phyloP scores from a whole-genome alignment of 2,329 filamentous ascomycete species.

The Pyrenophora graminea region DNA sequence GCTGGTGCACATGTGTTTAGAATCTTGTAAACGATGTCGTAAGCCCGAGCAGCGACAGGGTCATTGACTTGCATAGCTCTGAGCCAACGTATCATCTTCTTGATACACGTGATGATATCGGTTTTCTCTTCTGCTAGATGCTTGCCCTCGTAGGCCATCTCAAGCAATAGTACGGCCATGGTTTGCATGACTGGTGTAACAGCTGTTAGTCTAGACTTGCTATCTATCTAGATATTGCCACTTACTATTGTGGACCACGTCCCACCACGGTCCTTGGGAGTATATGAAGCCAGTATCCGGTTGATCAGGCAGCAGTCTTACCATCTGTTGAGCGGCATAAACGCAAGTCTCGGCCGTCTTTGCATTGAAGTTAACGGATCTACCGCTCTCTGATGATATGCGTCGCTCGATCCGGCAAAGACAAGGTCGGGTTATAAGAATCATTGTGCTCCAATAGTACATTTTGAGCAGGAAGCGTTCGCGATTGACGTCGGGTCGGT shows the following conservation, averaged over 20 bases:
- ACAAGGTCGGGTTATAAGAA: conserved; percentile 47
- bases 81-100: conserved; percentile 44
- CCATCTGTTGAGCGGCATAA: conserved; percentile 38
- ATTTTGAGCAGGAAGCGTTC: conserved; percentile 28
- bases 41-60: conserved; percentile 39
- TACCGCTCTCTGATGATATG: conserved; percentile 32
- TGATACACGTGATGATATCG: conserved; percentile 34
- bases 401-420: conserved; percentile 44
- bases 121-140: conserved; percentile 33
- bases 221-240: neutral
- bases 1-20: conserved; percentile 18
- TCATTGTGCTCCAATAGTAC: conserved; percentile 41
- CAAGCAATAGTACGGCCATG: conserved; percentile 43
- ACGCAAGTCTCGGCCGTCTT: conserved; percentile 41
- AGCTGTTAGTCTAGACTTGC: neutral
- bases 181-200: conserved; percentile 43
- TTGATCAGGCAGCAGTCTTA: conserved; percentile 39
- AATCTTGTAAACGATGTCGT: conserved; percentile 22
- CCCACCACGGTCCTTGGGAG: conserved; percentile 47
- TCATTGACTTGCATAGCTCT: conserved; percentile 35
- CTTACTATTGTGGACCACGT: conserved; percentile 42
- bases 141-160: conserved; percentile 37
- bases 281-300: conserved; percentile 35
- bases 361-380: conserved; percentile 40
- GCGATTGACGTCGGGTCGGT: conserved; percentile 8